A percentile compares a stretch with the other conserved stretches of the same genome.
Conservation (phyloP, 257 asterid species). For the Galeopsis tetrahit region DNA sequence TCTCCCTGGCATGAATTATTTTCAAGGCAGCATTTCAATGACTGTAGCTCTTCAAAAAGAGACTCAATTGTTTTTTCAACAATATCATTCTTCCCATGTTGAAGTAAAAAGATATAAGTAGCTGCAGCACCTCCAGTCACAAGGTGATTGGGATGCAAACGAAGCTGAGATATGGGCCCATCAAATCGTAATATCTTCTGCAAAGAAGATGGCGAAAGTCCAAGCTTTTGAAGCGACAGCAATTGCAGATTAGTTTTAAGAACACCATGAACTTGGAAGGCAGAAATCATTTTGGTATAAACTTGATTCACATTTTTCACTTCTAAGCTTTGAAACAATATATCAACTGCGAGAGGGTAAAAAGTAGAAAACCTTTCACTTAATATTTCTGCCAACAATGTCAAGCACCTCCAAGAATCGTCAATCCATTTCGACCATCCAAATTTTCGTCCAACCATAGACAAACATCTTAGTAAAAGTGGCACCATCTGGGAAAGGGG, state of each 20-base stretch:
- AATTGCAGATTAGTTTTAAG: constrained; percentile 94
- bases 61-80: constrained; percentile 68
- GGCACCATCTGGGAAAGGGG: constrained; percentile 94
- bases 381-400: constrained; percentile 94
- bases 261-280: constrained; percentile 93
- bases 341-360: constrained; percentile 77
- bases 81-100: constrained; percentile 73
- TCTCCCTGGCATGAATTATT: constrained; percentile 44
- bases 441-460: constrained; percentile 83
- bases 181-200: constrained; percentile 66
- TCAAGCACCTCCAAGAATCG: constrained; percentile 98
- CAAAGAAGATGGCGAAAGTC: constrained; percentile 79
- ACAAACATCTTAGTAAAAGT: constrained; percentile 73
- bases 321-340: constrained; percentile 86
- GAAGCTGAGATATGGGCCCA: constrained; percentile 82
- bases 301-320: constrained; percentile 45
- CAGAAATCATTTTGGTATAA: constrained; percentile 51
- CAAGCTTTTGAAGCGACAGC: constrained; percentile 91
- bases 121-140: constrained; percentile 95
- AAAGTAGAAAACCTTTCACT: constrained; percentile 80
- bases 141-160: constrained; percentile 92
- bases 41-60: constrained; percentile 78
- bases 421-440: constrained; percentile 97
- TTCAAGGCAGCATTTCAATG: constrained; percentile 54
- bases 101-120: constrained; percentile 86